Percentiles rank a stretch among this genome's conserved stretches.
phyloP scores from a whole-genome alignment of 2,329 filamentous ascomycete genomes.

The Dactylellina haptotyla region DNA sequence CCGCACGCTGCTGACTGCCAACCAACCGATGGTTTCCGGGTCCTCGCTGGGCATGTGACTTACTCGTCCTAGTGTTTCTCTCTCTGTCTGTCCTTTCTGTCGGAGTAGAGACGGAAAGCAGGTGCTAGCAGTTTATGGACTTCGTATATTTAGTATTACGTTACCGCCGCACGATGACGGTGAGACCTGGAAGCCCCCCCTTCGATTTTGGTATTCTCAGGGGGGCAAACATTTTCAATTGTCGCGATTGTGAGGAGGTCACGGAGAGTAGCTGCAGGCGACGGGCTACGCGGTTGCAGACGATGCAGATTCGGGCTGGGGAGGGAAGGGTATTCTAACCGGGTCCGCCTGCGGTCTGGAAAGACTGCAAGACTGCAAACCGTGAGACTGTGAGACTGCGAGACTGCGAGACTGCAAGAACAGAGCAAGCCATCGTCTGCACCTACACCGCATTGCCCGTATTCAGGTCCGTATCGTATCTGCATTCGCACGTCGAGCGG shows the following conservation, averaged over 20 bases:
- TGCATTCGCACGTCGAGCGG: no score
- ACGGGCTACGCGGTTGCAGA: not conserved
- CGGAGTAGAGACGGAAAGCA: no score
- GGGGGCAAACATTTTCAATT: conserved; percentile 6
- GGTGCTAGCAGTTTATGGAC: no score
- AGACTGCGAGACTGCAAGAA: no score
- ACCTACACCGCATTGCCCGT: no score
- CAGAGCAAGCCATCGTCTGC: no score
- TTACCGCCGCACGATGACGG: conserved; percentile 41
- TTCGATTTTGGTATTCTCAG: no score
- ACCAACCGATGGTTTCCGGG: conserved; percentile 14
- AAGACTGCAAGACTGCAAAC: conserved; percentile 3
- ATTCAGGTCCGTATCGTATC: no score
- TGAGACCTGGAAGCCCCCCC: not conserved
- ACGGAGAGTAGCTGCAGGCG: conserved; percentile 6
- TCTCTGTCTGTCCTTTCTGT: not conserved
- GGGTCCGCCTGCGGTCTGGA: not conserved
- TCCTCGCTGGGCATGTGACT: conserved; percentile 12
- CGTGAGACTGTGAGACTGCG: no score
- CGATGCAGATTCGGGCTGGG: not conserved
- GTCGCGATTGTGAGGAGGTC: conserved; percentile 13
- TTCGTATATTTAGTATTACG: not conserved
- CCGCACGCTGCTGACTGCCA: no score
- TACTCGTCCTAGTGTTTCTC: not conserved
- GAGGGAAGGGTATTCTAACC: conserved; percentile 28